These are phyloP conservation scores for Prunus persica DNA, from an alignment of 306 rosid species.

Conservation along the genomic window DNA sequence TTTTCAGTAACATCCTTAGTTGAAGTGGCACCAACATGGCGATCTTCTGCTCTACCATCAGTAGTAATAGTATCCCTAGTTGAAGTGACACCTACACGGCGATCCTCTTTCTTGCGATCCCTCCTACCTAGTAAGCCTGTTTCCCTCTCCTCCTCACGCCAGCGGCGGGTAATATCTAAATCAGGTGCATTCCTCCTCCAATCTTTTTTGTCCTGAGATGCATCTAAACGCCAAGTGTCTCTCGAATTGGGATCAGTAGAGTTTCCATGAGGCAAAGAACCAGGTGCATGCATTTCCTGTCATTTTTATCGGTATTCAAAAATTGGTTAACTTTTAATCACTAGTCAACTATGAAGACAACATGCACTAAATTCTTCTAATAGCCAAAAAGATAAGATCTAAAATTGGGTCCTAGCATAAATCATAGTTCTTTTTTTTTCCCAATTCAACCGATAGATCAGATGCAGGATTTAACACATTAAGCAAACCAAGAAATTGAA, in stretches of 20 bases:
- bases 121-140: constrained; percentile 67
- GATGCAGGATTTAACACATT: background rate
- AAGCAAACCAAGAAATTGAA: background rate
- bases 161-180: constrained; percentile 51
- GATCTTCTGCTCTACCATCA: constrained; percentile 58
- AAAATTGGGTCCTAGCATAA: background rate
- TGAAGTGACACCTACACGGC: constrained; percentile 49
- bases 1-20: constrained; percentile 37
- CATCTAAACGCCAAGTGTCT: constrained; percentile 64
- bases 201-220: constrained; percentile 65
- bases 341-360: background rate
- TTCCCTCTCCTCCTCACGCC: constrained; percentile 90
- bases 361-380: background rate
- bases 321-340: background rate
- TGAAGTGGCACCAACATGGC: constrained; percentile 47
- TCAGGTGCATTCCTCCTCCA: constrained; percentile 59
- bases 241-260: constrained; percentile 50
- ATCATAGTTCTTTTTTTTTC: background rate
- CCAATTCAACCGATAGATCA: background rate
- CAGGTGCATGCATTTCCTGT: constrained; percentile 29
- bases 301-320: background rate
- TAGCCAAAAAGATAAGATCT: background rate
- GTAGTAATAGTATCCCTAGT: constrained; percentile 24
- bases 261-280: constrained; percentile 41
- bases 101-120: constrained; percentile 68